Base-by-base conservation (phyloP, 805 yeast genomes). In the Ogataea nitratoaversa region DNA sequence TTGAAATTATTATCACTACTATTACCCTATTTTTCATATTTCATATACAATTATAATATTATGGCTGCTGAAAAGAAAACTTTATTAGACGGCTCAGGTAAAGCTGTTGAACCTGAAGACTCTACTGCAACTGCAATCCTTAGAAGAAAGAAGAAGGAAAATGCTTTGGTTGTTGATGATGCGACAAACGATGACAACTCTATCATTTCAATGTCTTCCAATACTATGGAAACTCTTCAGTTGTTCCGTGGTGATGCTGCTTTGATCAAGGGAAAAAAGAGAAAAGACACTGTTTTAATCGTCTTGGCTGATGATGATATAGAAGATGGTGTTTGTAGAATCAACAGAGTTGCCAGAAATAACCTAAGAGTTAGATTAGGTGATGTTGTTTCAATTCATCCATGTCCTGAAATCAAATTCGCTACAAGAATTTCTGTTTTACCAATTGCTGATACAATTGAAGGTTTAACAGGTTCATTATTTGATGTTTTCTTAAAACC, bases 211-310 rank as follows among this genome's bases (percentile, higher is more conserved):
- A 86, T 93, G 83, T 84, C 95, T 27, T 85, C 96, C 14, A 83
- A 83, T 64, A 93, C 98, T 14, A 87, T 93, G 95, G 99, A 93
- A 60, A 74, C 83, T 57, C 73, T 93, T 46, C 95, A 93, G 66
- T 75, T 93, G 62, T 93, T 93, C 78, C 81, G 98, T 49, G 99
- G 99, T 54, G 99, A 93, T 62, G 93, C 98, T 27, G 98, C 93
- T 17, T 72, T 89, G 46, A 96, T 93, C 53, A 91, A 90, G 70
- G 99, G 99, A 58, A 93, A 93, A 74, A 93, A 88, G 79, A 82
- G 99, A 71, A 90, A 84, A 65, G 99, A 93, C 60, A 93, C 99
- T 19, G 98, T 93, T 13, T 75, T 93, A 63, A 87, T 93, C 64
- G 99, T 91, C 27, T 74, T 93, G 53, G 89, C 95, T 28, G 98